Conservation (phyloP, 257 asterid genomes). For the Henckelia pumila region DNA sequence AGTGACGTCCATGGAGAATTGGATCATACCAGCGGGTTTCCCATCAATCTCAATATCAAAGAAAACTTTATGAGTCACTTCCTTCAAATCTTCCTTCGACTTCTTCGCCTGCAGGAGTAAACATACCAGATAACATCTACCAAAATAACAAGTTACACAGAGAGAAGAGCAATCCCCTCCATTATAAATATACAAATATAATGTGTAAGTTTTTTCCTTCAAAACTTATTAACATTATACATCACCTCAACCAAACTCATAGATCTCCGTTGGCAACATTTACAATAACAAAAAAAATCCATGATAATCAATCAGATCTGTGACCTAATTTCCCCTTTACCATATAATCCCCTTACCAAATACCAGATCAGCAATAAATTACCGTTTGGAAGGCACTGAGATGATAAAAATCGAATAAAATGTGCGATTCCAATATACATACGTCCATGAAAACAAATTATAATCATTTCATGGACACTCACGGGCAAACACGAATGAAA, state of each 20-base stretch:
- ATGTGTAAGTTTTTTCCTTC: neutral
- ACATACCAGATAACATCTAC: neutral
- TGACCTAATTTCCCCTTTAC: neutral
- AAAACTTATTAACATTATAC: too few relatives aligned
- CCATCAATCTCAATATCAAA: slow-evolving; percentile 89
- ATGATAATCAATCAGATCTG: neutral
- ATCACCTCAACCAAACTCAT: neutral
- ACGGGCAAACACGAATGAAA: neutral
- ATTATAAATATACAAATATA: too few relatives aligned
- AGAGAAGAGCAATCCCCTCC: neutral
- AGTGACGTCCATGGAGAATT: neutral
- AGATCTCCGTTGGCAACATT: neutral
- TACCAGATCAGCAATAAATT: neutral
- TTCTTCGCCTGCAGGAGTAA: slow-evolving; percentile 66
- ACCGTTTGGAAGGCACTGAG: neutral
- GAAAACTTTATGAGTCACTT: slow-evolving; percentile 73
- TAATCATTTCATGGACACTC: neutral
- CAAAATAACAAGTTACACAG: neutral
- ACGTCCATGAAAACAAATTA: neutral
- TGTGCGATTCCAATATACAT: too few relatives aligned
- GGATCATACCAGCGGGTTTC: slow-evolving; percentile 66
- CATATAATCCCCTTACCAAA: neutral
- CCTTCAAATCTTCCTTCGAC: slow-evolving; percentile 60
- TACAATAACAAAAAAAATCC: neutral
- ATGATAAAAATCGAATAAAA: neutral